Conservation (phyloP, 139 green algal genomes). For the Coelastrella sp. region DNA sequence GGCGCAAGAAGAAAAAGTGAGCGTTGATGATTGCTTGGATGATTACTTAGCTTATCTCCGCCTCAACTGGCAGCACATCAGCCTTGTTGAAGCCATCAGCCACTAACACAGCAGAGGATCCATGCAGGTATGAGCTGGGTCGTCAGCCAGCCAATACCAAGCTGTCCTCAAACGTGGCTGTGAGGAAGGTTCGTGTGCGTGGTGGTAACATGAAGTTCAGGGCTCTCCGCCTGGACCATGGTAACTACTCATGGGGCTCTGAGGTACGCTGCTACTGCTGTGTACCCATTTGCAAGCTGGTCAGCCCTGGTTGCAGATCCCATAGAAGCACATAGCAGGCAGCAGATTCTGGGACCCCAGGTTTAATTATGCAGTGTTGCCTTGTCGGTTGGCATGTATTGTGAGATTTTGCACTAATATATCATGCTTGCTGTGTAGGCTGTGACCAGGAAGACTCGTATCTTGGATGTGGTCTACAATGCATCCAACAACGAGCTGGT, state of each 20-base stretch:
- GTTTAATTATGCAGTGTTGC: background rate
- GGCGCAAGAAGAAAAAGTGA: conserved; percentile 99
- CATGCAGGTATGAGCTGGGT: conserved; percentile 96
- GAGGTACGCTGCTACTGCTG: conserved; percentile 55
- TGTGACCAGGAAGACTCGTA: conserved; percentile 93
- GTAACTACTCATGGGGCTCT: conserved; percentile 96
- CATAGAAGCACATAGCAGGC: background rate
- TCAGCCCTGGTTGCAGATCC: background rate
- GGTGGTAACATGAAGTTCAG: conserved; percentile 99
- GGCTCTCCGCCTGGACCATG: conserved; percentile 95
- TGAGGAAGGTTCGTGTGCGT: conserved; percentile 91
- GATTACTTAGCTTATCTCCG: background rate
- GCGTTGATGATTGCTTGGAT: conserved; percentile 18
- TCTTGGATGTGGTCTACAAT: conserved; percentile 99
- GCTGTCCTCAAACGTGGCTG: conserved; percentile 91
- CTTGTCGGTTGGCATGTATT: background rate
- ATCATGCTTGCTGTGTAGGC: conserved; percentile 63
- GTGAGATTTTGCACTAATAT: no score
- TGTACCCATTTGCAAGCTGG: background rate
- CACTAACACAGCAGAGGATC: conserved; percentile 11
- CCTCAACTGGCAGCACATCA: background rate
- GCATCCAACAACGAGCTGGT: conserved; percentile 99
- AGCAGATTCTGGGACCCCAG: background rate
- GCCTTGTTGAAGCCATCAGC: background rate
- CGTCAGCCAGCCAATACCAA: conserved; percentile 97